phyloP scores from a whole-genome alignment of 2,329 filamentous ascomycete genomes.

The Moelleriella libera region DNA sequence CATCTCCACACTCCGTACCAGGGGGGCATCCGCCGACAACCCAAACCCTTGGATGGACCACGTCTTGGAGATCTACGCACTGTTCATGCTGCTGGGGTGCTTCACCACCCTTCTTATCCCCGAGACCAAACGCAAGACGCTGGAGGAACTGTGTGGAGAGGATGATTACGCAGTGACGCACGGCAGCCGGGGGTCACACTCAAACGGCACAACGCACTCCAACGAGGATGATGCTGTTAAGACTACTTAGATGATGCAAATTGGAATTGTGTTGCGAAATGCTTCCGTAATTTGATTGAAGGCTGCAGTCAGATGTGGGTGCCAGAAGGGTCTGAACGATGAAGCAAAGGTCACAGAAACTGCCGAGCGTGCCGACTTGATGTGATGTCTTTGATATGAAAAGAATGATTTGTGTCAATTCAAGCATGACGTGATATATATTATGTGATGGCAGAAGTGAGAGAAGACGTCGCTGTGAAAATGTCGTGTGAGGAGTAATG shows the following conservation, averaged over 20 bases:
- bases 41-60: slow-evolving; percentile 57
- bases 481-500: no score
- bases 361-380: no score
- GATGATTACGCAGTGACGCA: slow-evolving; percentile 14
- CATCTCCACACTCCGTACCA: slow-evolving; percentile 37
- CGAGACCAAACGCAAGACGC: slow-evolving; percentile 61
- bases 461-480: no score
- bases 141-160: slow-evolving; percentile 44
- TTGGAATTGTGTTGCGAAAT: no score
- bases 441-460: no score
- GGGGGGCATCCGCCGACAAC: slow-evolving; percentile 23
- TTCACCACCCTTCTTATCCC: slow-evolving; percentile 57
- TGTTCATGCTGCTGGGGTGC: slow-evolving; percentile 64
- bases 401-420: no score
- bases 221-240: slow-evolving; percentile 2
- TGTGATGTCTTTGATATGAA: no score
- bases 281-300: no score
- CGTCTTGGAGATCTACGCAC: slow-evolving; percentile 59
- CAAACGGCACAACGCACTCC: not conserved
- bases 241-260: not conserved
- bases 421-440: no score
- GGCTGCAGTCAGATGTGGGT: no score
- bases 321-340: no score
- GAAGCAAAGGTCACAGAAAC: no score
- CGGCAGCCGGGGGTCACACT: not conserved